Evolutionary conservation across 108 stramenopile species (phyloP).

Genomic region (Stephanodiscus minutulus): DNA sequence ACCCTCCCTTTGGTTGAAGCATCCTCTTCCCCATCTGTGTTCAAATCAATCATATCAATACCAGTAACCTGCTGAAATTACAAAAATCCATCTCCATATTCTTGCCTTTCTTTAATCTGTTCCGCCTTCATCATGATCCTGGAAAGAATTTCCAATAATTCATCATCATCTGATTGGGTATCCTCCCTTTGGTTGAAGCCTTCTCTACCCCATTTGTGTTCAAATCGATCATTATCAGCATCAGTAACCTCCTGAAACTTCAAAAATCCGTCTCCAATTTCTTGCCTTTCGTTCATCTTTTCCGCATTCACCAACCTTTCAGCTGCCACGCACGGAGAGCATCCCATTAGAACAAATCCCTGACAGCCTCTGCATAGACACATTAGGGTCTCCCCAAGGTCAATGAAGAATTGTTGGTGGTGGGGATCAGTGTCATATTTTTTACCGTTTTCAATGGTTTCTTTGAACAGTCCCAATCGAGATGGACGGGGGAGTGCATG

Average conservation of each 20-base stretch:
- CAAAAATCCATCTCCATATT: too few species aligned
- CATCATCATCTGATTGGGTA: too few species aligned
- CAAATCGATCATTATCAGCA: constrained; percentile 12
- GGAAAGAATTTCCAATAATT: too few species aligned
- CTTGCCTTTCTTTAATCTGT: too few species aligned
- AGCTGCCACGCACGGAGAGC: constrained; percentile 87
- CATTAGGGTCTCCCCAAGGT: constrained; percentile 79
- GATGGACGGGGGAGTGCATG: constrained; percentile 80
- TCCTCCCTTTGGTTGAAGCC: too few species aligned
- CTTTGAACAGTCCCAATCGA: too few species aligned
- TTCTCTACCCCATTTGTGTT: too few species aligned
- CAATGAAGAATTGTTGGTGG: constrained; percentile 62
- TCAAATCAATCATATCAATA: too few species aligned
- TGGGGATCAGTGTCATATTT: constrained; percentile 23
- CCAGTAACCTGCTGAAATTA: too few species aligned
- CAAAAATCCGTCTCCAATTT: constrained; percentile 48
- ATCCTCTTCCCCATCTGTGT: too few species aligned
- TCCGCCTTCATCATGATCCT: too few species aligned
- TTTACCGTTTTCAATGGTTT: constrained; percentile 42
- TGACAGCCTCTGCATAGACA: constrained; percentile 86
- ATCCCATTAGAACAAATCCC: constrained; percentile 90
- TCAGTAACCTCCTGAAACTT: constrained; percentile 57
- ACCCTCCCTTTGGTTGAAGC: constrained; percentile 54
- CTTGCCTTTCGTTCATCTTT: constrained; percentile 38
- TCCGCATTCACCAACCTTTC: constrained; percentile 63